Conservation (phyloP, 768 basidiomycete species). For the Tricholoma sp. region DNA sequence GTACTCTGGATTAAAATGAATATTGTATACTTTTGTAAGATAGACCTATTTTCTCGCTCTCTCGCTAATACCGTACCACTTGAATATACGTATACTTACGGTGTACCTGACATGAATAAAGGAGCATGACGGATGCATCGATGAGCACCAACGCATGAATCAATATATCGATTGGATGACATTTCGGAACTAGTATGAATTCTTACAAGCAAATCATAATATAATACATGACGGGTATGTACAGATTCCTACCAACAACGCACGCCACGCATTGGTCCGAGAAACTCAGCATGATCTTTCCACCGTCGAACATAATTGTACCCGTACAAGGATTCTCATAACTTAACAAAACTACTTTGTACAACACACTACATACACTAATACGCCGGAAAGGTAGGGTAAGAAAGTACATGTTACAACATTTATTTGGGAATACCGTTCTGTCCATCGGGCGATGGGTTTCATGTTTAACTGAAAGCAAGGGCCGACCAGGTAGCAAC, state of each 20-base stretch:
- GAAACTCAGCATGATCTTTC: too few relatives aligned
- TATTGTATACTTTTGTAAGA: background rate
- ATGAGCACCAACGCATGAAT: too few relatives aligned
- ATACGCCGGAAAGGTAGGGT: background rate
- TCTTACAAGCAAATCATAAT: too few relatives aligned
- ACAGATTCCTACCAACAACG: too few relatives aligned
- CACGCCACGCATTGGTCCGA: too few relatives aligned
- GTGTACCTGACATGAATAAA: too few relatives aligned
- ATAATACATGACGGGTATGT: too few relatives aligned
- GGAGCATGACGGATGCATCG: too few relatives aligned
- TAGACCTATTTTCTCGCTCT: background rate
- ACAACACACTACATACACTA: background rate
- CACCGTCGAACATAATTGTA: too few relatives aligned
- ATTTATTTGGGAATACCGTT: background rate
- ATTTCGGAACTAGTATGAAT: too few relatives aligned
- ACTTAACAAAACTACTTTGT: background rate
- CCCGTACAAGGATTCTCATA: too few relatives aligned
- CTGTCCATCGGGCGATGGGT: background rate
- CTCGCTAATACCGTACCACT: background rate
- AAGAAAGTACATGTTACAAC: background rate
- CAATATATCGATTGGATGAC: too few relatives aligned
- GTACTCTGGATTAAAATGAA: constrained; percentile 24
- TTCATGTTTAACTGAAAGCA: constrained; percentile 47
- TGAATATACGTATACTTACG: background rate
- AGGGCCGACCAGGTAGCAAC: constrained; percentile 70